Evolutionary conservation across 768 basidiomycete species (phyloP).

Genomic region (Tephrocybe sp.): DNA sequence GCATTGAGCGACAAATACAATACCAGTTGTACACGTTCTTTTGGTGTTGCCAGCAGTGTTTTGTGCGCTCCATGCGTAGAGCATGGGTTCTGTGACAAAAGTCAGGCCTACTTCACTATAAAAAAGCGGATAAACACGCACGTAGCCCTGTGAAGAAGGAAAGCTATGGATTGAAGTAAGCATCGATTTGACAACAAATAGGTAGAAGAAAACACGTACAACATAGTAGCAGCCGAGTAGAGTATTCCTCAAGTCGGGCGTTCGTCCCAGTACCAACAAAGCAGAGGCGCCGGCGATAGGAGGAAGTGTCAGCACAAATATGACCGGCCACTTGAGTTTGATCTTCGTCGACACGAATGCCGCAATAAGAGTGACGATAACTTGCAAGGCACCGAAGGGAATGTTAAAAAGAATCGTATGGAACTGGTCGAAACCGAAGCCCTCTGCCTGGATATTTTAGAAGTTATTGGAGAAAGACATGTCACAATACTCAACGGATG

Average conservation of each 20-base stretch:
- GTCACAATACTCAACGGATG: conserved; percentile 25
- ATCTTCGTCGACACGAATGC: conserved; percentile 35
- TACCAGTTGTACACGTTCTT: conserved; percentile 39
- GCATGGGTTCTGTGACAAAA: conserved; percentile 32
- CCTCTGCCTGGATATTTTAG: conserved; percentile 19
- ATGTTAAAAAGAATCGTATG: conserved; percentile 49
- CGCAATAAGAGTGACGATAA: conserved; percentile 34
- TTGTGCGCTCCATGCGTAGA: conserved; percentile 40
- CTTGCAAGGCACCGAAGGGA: conserved; percentile 43
- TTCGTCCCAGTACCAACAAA: conserved; percentile 32
- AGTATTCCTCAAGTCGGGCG: conserved; percentile 24
- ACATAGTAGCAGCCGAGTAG: conserved; percentile 40
- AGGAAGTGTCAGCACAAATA: conserved; percentile 34
- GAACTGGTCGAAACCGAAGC: conserved; percentile 42
- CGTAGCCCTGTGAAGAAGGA: conserved; percentile 37
- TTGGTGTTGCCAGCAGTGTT: conserved; percentile 45
- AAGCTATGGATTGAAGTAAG: conserved; percentile 18
- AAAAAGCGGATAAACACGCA: conserved; percentile 11
- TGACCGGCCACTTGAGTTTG: conserved; percentile 39
- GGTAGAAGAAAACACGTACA: conserved; percentile 17
- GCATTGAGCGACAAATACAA: conserved; percentile 46
- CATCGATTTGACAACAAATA: not conserved
- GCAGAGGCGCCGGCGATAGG: conserved; percentile 38
- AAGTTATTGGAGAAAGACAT: not conserved
- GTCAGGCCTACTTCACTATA: not conserved